Evolutionary conservation across 148 eudicot genomes (phyloP), one percentile per base, ranked within the genome.

Genomic region (Chenopodium quinoa): DNA sequence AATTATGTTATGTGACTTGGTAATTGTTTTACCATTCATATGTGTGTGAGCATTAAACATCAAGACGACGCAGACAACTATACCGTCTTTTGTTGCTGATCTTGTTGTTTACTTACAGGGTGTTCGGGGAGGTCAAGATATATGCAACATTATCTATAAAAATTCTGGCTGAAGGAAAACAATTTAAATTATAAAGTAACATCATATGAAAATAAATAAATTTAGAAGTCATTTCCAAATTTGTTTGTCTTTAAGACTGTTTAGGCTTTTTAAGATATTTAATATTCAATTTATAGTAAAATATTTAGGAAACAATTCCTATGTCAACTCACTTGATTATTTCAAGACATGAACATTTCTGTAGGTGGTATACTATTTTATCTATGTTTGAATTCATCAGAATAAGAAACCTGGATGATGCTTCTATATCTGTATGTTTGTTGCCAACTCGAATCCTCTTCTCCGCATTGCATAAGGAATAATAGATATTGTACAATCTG

Each of bases 341-440:
- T 81, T 84, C 86, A 73, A 81, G 58, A 69, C 78, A 76, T 23
- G 64, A 60, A 27, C 62, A 56, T 75, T 17, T 79, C 29, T 79
- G 3, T 70, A 10, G 34, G 29, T 7, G 16, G 4, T 31, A 78
- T 31, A 78, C 37, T 54, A 50, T 78, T 73, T 31, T 72, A 73
- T 72, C 62, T 69, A 56, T 69, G 54, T 76, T 80, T 80, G 75
- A 80, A 84, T 77, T 74, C 69, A 81, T 84, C 83, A 81, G 70
- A 76, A 48, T 84, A 81, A 66, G 29, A 66, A 77, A 6, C 40
- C 62, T 72, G 56, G 34, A 71, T 32, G 54, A 44, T 62, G 34
- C 27, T 20, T 77, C 82, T 76, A 70, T 68, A 65, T 80, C 69
- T 77, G 19, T n/a, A 62, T 37, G 27, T 80, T 76, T 76, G 80